Evolutionary conservation across 2,329 filamentous ascomycete genomes (phyloP).

Genomic region (Drechslerella coelobrocha): DNA sequence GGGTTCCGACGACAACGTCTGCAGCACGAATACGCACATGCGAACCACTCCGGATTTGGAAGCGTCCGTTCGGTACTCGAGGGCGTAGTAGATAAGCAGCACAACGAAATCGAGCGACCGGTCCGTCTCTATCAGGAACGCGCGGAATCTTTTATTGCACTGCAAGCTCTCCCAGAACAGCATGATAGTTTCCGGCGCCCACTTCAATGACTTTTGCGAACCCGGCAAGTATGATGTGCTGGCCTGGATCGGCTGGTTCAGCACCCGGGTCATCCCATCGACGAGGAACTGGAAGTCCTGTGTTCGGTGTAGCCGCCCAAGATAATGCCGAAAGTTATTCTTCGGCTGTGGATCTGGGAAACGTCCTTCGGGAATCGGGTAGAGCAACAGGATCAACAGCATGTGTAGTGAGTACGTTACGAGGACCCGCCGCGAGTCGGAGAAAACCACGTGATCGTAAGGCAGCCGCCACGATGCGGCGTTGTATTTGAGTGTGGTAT

Average conservation of each 20-base stretch:
- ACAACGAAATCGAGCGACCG: conserved; percentile 91
- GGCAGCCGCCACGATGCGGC: conserved; percentile 91
- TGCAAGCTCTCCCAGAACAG: conserved; percentile 97
- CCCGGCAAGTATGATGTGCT: conserved; percentile 88
- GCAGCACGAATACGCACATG: conserved; percentile 96
- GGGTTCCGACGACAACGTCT: conserved; percentile 90
- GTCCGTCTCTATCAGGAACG: conserved; percentile 96
- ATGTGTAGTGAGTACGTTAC: conserved; percentile 92
- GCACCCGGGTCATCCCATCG: conserved; percentile 88
- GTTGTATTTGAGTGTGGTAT: conserved; percentile 89
- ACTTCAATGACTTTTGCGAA: conserved; percentile 78
- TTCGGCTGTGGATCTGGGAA: conserved; percentile 70
- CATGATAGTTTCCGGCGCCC: conserved; percentile 94
- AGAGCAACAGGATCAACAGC: conserved; percentile 82
- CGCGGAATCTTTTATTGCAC: conserved; percentile 95
- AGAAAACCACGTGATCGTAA: conserved; percentile 90
- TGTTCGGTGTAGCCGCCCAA: conserved; percentile 85
- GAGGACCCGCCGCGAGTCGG: conserved; percentile 85
- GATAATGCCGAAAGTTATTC: conserved; percentile 92
- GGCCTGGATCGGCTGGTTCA: conserved; percentile 90
- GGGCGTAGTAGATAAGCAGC: conserved; percentile 86
- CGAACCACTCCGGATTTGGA: conserved; percentile 90
- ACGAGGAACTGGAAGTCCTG: conserved; percentile 98
- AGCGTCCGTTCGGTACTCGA: conserved; percentile 84
- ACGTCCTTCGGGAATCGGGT: conserved; percentile 81